These are phyloP conservation scores for Aurantiochytrium sp. DNA, from an alignment of 108 stramenopile genomes.

Conservation along the genomic window DNA sequence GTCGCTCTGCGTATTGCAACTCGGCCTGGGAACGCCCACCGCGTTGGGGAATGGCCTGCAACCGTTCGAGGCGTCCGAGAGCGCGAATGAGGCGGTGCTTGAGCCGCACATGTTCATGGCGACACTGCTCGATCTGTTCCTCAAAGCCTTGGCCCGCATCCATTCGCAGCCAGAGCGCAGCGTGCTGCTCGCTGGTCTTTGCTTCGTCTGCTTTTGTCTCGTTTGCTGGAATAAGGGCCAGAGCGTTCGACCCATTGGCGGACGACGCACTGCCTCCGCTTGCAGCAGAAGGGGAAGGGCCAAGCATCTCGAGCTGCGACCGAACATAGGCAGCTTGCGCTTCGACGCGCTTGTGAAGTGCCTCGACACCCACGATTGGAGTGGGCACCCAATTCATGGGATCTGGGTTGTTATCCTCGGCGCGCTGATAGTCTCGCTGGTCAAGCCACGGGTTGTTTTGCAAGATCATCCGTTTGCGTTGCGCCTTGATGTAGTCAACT, in stretches of 20 bases:
- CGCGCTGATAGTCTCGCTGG: constrained; percentile 9
- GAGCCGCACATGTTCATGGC: neutral
- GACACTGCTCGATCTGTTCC: constrained; percentile 2
- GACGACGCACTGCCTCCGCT: too few species aligned
- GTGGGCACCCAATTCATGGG: constrained; percentile 6
- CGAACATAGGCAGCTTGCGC: neutral
- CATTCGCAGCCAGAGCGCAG: neutral
- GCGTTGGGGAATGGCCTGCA: neutral
- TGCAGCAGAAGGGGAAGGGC: neutral
- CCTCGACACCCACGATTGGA: neutral
- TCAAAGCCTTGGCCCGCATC: neutral
- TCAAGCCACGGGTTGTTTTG: constrained; percentile 14
- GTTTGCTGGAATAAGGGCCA: neutral
- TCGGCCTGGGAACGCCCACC: neutral
- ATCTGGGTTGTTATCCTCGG: constrained; percentile 15
- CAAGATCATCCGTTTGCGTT: neutral
- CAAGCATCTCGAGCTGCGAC: neutral
- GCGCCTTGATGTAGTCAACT: neutral
- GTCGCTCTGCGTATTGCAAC: neutral
- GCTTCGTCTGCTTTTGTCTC: neutral
- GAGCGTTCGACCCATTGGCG: neutral
- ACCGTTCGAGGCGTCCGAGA: neutral
- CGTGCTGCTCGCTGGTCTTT: neutral
- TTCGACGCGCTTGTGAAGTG: neutral
- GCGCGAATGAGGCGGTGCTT: constrained; percentile 15